Conservation (phyloP, 2,329 filamentous ascomycete species). For the Aspergillus oerlinghausenensis region DNA sequence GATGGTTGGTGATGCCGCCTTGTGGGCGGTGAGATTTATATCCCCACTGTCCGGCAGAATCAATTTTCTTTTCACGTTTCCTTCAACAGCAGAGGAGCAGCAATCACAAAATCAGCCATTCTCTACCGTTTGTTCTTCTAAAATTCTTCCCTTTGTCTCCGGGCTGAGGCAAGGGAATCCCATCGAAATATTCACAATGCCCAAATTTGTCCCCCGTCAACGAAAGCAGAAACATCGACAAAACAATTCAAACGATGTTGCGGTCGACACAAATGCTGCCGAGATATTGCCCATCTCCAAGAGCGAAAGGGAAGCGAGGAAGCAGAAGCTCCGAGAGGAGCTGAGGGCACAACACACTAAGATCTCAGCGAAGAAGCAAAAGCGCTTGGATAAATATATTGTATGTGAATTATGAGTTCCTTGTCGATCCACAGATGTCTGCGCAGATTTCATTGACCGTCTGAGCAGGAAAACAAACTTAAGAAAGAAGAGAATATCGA, state of each 20-base stretch:
- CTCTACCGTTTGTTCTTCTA: constrained; percentile 7
- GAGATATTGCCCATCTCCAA: constrained; percentile 45
- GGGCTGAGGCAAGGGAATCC: constrained; percentile 6
- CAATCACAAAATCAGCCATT: constrained; percentile 1
- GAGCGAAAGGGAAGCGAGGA: constrained; percentile 50
- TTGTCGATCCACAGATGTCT: not conserved
- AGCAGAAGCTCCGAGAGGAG: constrained; percentile 50
- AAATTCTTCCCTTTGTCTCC: constrained; percentile 8
- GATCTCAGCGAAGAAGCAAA: constrained; percentile 61
- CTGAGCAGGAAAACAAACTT: constrained; percentile 71
- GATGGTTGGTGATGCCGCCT: not conserved
- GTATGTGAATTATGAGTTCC: constrained; percentile 31
- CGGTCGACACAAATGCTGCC: constrained; percentile 45
- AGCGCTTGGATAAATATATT: constrained; percentile 65
- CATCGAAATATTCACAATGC: constrained; percentile 26
- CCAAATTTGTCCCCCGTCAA: constrained; percentile 52
- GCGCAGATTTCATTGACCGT: constrained; percentile 13
- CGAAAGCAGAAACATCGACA: constrained; percentile 52
- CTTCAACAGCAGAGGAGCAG: not conserved
- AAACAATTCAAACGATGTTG: constrained; percentile 21
- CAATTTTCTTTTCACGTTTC: constrained; percentile 16
- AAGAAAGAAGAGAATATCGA: constrained; percentile 88
- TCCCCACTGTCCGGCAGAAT: not conserved
- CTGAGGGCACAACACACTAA: constrained; percentile 51
- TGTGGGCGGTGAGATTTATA: not conserved